Conservation (phyloP, 257 asterid species). For the Jaltomata sinuosa region DNA sequence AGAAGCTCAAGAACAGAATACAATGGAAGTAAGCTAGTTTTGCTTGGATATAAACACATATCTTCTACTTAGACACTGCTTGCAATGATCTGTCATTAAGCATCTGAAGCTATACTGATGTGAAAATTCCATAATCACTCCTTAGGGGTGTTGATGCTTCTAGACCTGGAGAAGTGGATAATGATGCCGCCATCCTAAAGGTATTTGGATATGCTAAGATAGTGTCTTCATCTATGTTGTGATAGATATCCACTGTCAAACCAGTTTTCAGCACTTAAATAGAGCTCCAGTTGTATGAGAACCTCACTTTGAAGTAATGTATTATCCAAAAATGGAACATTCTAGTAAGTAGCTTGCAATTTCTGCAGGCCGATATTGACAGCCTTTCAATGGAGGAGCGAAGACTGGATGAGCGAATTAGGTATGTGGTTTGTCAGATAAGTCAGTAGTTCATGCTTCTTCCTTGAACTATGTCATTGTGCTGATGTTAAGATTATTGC, state of each 20-base stretch:
- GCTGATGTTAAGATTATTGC: constrained; percentile 26
- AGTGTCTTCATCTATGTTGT: background rate
- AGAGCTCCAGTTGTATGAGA: background rate
- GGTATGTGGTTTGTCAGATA: constrained; percentile 31
- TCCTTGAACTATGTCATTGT: constrained; percentile 3
- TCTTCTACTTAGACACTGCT: background rate
- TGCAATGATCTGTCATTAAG: background rate
- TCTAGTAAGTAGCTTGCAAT: constrained; percentile 2
- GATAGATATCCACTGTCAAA: background rate
- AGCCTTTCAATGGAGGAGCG: constrained; percentile 73
- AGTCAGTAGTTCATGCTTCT: constrained; percentile 10
- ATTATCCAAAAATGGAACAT: background rate
- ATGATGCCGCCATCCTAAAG: constrained; percentile 72
- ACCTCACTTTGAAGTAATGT: background rate
- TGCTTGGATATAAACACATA: constrained; percentile 3
- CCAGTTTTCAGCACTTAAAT: background rate
- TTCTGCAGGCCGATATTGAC: constrained; percentile 70
- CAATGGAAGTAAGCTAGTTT: constrained; percentile 39
- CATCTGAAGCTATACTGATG: background rate
- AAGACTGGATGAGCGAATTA: constrained; percentile 56
- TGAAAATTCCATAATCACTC: background rate
- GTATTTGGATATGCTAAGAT: constrained; percentile 19
- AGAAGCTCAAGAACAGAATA: constrained; percentile 79
- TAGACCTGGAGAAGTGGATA: constrained; percentile 61
- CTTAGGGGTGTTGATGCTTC: constrained; percentile 64